Evolutionary conservation across 805 yeast species (phyloP), one percentile per base, ranked within the genome.

Genomic region (Wickerhamiella dianesei): DNA sequence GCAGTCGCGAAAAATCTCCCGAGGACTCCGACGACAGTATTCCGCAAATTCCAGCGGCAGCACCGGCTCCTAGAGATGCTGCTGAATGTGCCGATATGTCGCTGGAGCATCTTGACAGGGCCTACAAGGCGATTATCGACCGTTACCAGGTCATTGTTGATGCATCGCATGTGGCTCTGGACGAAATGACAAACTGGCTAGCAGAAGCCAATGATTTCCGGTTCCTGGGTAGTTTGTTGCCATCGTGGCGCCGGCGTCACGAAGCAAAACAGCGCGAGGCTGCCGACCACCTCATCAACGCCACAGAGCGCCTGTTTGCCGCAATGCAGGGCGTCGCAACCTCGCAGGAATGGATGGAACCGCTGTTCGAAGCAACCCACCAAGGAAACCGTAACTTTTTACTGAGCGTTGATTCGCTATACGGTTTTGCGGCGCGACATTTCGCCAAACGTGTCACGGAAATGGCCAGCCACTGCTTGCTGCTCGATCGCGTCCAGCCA

Each of bases 171-270:
- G 53, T 49, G 4, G 48, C 55, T 1, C 35, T 57, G 16, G 47
- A 40, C 2, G 39, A 40, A 2, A 43, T 50, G 5, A 44, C 48
- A 2, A 17, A 25, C 3, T 59, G 62, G 62, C 41, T 59, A 5
- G 46, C 51, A 1, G 54, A 50, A 12, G 54, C 55, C 21, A 56
- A 58, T 44, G 44, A 47, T 13, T 50, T 45, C 48, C 42, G 60
- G 19, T 18, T 47, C 9, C 49, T 44, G 16, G 44, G 51, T 2
- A 44, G 44, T 3, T 21, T 48, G 21, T 32, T 42, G 13, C 53
- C 46, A 14, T 5, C 20, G n/a, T 48, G 20, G 13, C 14, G 20
- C 35, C 36, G 44, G 35, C 21, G 35, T 45, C 39, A 42, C 46
- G 37, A 40, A 40, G 37, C 39, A 9, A 32, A 6, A 21, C 43